Conservation (phyloP, 495 filamentous ascomycete species). For the Tuber umbilicatum region DNA sequence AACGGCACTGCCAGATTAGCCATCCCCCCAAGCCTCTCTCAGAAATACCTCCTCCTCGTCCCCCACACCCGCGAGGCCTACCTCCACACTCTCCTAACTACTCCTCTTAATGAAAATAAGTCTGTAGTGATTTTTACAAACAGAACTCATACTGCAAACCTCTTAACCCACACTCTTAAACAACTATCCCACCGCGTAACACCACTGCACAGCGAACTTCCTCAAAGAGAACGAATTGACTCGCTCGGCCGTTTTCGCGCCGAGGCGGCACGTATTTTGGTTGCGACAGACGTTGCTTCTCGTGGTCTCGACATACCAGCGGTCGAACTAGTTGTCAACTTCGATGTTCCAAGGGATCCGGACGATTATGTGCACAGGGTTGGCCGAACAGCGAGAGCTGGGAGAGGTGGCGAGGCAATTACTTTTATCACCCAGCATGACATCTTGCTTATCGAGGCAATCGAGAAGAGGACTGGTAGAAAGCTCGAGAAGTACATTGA, state of each 20-base stretch:
- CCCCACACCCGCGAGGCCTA: constrained; percentile 89
- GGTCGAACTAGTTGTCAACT: constrained; percentile 86
- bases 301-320: constrained; percentile 92
- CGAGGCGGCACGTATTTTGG: constrained; percentile 77
- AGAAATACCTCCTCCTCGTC: constrained; percentile 79
- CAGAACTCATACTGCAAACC: constrained; percentile 76
- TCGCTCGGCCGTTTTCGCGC: constrained; percentile 91
- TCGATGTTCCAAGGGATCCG: constrained; percentile 87
- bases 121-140: constrained; percentile 92
- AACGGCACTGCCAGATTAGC: constrained; percentile 45
- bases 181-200: constrained; percentile 84
- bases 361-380: constrained; percentile 97
- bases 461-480: constrained; percentile 73
- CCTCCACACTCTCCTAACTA: constrained; percentile 80
- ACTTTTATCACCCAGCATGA: constrained; percentile 90
- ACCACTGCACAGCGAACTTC: constrained; percentile 75
- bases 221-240: constrained; percentile 71
- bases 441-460: constrained; percentile 75
- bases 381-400: constrained; percentile 88
- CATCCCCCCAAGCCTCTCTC: constrained; percentile 70
- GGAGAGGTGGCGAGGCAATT: constrained; percentile 69
- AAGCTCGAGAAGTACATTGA: constrained; percentile 77
- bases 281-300: constrained; percentile 94
- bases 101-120: constrained; percentile 64
- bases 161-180: constrained; percentile 77